Conservation (phyloP, 495 filamentous ascomycete genomes). For the Jackrogersella minutella region DNA sequence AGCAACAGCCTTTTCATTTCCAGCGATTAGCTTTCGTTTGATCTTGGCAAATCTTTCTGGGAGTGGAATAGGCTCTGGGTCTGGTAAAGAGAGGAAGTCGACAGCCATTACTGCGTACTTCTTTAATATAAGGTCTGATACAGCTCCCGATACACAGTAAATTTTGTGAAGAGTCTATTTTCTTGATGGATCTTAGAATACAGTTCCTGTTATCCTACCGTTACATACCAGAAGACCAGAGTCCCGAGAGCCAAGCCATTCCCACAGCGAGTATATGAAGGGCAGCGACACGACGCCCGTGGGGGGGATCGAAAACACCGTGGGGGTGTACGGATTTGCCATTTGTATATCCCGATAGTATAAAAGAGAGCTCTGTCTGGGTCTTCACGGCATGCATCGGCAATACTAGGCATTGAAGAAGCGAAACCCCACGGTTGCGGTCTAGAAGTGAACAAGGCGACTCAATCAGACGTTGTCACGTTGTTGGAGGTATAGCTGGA, state of each 20-base stretch:
- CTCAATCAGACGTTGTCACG: conserved; percentile 37
- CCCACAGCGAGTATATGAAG: conserved; percentile 17
- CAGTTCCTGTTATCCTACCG: not conserved
- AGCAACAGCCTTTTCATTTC: conserved; percentile 66
- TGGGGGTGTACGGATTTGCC: conserved; percentile 22
- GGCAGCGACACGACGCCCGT: conserved; percentile 8
- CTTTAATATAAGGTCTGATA: not conserved
- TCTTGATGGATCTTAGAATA: not conserved
- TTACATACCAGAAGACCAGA: conserved; percentile 7
- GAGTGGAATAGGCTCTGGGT: conserved; percentile 60
- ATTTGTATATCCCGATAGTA: conserved; percentile 9
- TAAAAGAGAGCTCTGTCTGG: conserved; percentile 11
- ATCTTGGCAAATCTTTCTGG: conserved; percentile 74
- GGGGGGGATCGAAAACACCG: conserved; percentile 15
- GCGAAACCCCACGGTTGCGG: conserved; percentile 14
- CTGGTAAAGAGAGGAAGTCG: conserved; percentile 29
- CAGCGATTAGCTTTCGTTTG: conserved; percentile 68
- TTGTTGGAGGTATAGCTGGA: conserved; percentile 25
- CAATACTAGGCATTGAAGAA: conserved; percentile 23
- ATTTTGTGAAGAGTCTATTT: not conserved
- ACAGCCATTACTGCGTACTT: conserved; percentile 31
- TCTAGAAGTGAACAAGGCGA: conserved; percentile 33
- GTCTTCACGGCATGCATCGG: conserved; percentile 6
- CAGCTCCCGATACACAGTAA: not conserved
- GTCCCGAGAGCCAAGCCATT: conserved; percentile 15